phyloP scores from a whole-genome alignment of 805 yeast species.

The Candida boidinii region DNA sequence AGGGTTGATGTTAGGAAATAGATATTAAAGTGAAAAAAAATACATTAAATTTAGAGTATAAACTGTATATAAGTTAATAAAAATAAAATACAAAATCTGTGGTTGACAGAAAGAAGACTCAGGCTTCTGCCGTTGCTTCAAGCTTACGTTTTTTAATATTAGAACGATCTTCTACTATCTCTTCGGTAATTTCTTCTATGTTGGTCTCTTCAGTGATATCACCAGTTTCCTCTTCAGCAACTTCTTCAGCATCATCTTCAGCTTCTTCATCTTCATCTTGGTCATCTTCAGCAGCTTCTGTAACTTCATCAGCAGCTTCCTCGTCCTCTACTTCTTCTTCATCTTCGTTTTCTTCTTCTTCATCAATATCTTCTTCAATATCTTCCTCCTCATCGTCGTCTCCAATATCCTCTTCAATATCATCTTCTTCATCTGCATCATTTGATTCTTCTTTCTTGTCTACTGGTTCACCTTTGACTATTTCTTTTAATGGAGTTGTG shows the following conservation, averaged over 20 bases:
- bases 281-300: constrained; percentile 4
- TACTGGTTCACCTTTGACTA: constrained; percentile 27
- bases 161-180: constrained; percentile 2
- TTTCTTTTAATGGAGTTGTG: too few species aligned
- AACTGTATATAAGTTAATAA: too few species aligned
- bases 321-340: constrained; percentile 17
- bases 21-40: too few species aligned
- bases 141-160: too few species aligned
- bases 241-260: constrained; percentile 7
- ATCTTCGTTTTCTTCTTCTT: constrained; percentile 16
- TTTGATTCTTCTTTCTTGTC: constrained; percentile 21
- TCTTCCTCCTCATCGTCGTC: constrained; percentile 24
- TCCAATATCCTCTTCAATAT: constrained; percentile 13
- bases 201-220: background rate
- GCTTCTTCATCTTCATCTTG: constrained; percentile 6
- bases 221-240: constrained; percentile 6
- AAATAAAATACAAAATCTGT: too few species aligned
- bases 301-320: constrained; percentile 9
- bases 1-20: too few species aligned
- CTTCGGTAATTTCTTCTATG: background rate
- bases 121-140: too few species aligned
- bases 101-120: too few species aligned
- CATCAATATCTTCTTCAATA: constrained; percentile 16
- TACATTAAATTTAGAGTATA: too few species aligned
- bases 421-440: constrained; percentile 13